phyloP scores from a whole-genome alignment of 176 grass and related monocot genomes.

The Cenchrus purpureus region DNA sequence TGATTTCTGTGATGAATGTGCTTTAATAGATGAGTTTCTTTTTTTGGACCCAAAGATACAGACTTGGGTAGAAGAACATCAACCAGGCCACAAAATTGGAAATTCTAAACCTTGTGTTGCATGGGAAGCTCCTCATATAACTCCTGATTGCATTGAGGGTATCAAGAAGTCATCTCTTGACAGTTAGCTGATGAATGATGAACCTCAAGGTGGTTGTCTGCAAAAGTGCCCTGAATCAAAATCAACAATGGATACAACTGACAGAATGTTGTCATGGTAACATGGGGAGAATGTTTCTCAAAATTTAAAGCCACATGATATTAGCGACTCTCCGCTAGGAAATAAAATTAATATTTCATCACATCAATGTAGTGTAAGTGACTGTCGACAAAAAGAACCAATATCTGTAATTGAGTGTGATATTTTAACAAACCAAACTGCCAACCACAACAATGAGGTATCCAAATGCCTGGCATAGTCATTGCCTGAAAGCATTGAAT shows the following conservation, averaged over 20 bases:
- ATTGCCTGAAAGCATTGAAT: conserved; percentile 15
- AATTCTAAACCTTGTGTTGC: conserved; percentile 4
- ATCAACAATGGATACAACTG: conserved; percentile 5
- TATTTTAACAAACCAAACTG: conserved; percentile 39
- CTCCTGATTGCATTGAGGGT: conserved; percentile 19
- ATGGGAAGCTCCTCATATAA: conserved; percentile 4
- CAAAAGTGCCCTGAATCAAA: conserved; percentile 7
- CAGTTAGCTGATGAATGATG: conserved; percentile 31
- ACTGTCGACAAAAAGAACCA: conserved; percentile 32
- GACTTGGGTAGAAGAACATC: conserved; percentile 21
- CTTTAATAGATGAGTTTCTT: conserved; percentile 27
- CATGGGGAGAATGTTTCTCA: conserved; percentile 17
- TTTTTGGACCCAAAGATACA: conserved; percentile 5
- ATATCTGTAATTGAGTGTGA: conserved; percentile 1
- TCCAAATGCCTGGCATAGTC: background rate
- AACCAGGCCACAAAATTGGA: conserved; percentile 24
- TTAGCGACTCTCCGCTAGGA: conserved; percentile 20
- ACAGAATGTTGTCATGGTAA: conserved; percentile 30
- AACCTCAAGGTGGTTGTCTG: conserved; percentile 27
- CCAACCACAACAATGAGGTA: conserved; percentile 15
- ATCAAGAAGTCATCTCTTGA: conserved; percentile 35
- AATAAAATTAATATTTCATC: conserved; percentile 22
- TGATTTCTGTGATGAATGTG: conserved; percentile 70
- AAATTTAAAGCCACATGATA: conserved; percentile 26
- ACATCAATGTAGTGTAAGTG: conserved; percentile 20